Evolutionary conservation across 306 rosid genomes (phyloP), one percentile per base, ranked within the genome.

Genomic region (Leucaena leucocephala): DNA sequence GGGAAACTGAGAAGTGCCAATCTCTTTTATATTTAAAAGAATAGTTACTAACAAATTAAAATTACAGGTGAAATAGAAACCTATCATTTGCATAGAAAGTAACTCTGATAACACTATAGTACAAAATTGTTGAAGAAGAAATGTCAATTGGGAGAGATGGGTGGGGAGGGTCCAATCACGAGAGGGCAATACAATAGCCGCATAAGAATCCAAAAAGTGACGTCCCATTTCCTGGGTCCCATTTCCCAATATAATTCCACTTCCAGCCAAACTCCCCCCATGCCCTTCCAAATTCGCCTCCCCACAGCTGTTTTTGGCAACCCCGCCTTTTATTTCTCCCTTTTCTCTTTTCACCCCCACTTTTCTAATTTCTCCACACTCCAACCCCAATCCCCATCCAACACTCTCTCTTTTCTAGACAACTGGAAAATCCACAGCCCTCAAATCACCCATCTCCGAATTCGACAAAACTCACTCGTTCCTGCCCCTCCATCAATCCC

Each of bases 201-300:
- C 64, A 42, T 19, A 49, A 87, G 93, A 87, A 87, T 91, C 93
- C 91, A 79, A 89, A 84, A 87, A 71, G 84, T 69, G 82, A 54
- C 81, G 74, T 85, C 79, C 82, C 36, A 80, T 84, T 74, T 71
- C 68, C 19, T 17, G 84, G 89, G 85, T 12, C 88, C 90, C 90
- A 85, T 66, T 36, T 39, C 38, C 82, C 85, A 72, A 81, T 69
- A 71, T 85, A 87, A 85, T 76, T 88, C 79, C 82, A 80, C 43
- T 76, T 2, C 52, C 82, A 76, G 81, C 81, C 35, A 57, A 57
- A 57, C 35, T 8, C 63, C 63, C 63, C 3, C 27, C 63, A 57
- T 21, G 63, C 63, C 63, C 34, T 19, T 5, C n/a, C 63, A 57
- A 19, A 57, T 21, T 21, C 63, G 6, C 63, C 74, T 74, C 82